Conservation (phyloP, 2,329 filamentous ascomycete species). For the Sclerotinia sclerotiorum region DNA sequence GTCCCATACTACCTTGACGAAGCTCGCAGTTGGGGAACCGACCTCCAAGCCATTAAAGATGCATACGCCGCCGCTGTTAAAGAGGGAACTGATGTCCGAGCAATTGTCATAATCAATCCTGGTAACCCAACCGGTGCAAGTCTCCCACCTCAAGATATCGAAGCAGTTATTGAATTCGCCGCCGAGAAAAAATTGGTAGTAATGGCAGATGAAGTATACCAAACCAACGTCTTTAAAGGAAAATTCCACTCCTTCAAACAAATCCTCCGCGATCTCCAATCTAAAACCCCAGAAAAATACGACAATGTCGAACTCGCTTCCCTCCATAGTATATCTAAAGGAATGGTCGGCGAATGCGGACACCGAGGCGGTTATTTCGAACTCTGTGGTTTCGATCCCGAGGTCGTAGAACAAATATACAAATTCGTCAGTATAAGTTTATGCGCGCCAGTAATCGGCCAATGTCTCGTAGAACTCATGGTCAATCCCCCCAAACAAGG, state of each 20-base stretch:
- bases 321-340: conserved; percentile 92
- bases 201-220: conserved; percentile 97
- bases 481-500: conserved; percentile 88
- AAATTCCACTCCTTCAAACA: conserved; percentile 96
- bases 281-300: conserved; percentile 71
- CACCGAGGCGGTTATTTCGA: conserved; percentile 98
- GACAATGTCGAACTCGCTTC: conserved; percentile 86
- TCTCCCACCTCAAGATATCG: conserved; percentile 75
- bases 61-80: conserved; percentile 72
- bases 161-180: conserved; percentile 82
- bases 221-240: conserved; percentile 96
- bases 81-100: conserved; percentile 81
- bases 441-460: conserved; percentile 90
- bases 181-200: conserved; percentile 82
- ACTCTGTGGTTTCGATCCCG: conserved; percentile 80
- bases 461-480: conserved; percentile 97
- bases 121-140: conserved; percentile 95
- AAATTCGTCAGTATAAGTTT: conserved; percentile 98
- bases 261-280: conserved; percentile 77
- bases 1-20: conserved; percentile 96
- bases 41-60: conserved; percentile 72
- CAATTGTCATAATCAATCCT: conserved; percentile 96
- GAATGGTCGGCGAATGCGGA: conserved; percentile 98
- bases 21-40: conserved; percentile 80
- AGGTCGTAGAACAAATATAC: conserved; percentile 92